These are phyloP conservation scores for Neurospora sp. DNA, from an alignment of 495 filamentous ascomycete genomes.

Conservation along the genomic window DNA sequence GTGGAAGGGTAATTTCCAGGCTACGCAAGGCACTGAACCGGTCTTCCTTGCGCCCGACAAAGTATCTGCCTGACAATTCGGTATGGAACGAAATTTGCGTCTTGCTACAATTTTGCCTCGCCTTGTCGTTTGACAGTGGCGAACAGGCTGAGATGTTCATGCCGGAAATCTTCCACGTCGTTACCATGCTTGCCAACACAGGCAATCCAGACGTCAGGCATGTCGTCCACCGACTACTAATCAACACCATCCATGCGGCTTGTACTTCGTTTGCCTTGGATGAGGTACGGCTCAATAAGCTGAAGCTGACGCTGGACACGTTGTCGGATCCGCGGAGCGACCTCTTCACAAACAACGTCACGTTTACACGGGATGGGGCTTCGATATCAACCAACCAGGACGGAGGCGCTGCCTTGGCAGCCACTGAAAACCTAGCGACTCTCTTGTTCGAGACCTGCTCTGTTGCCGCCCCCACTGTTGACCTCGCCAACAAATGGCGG, in stretches of 20 bases:
- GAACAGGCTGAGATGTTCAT: constrained; percentile 54
- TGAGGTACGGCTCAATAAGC: constrained; percentile 41
- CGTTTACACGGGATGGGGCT: constrained; percentile 29
- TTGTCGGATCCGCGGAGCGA: constrained; percentile 46
- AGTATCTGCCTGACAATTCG: constrained; percentile 49
- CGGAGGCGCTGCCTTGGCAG: constrained; percentile 33
- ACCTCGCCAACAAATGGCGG: constrained; percentile 58
- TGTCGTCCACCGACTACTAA: constrained; percentile 47
- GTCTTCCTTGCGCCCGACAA: constrained; percentile 51
- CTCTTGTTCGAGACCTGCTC: constrained; percentile 51
- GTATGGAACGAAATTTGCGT: constrained; percentile 57
- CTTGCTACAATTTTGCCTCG: constrained; percentile 51
- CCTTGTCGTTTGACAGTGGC: constrained; percentile 53
- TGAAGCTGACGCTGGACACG: constrained; percentile 43
- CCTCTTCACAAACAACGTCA: constrained; percentile 31
- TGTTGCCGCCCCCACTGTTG: constrained; percentile 50
- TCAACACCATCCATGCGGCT: constrained; percentile 56
- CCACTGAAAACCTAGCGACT: constrained; percentile 44
- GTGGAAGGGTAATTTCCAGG: constrained; percentile 49
- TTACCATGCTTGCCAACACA: constrained; percentile 56
- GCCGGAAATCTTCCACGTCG: constrained; percentile 56
- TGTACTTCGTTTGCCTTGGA: constrained; percentile 51
- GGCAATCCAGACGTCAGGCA: constrained; percentile 44
- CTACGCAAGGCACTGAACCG: constrained; percentile 54
- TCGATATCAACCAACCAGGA: constrained; percentile 40